Evolutionary conservation across 768 basidiomycete genomes (phyloP).

Genomic region (Scleroderma citrinum): DNA sequence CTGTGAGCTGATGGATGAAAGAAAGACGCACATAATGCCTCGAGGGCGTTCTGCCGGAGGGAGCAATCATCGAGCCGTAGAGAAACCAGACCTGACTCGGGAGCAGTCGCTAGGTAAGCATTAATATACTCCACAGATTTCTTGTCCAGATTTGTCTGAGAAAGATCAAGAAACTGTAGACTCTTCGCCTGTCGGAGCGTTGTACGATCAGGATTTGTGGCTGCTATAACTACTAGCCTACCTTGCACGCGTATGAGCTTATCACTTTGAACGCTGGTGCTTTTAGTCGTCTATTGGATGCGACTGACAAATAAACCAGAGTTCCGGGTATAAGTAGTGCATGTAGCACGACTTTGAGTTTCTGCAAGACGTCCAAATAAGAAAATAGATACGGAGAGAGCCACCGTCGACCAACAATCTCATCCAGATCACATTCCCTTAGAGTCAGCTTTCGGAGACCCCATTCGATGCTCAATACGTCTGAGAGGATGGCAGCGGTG

Average conservation of each 20-base stretch:
- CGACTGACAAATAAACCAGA: slow-evolving; percentile 77
- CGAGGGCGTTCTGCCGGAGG: slow-evolving; percentile 67
- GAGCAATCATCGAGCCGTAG: slow-evolving; percentile 86
- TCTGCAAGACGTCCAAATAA: slow-evolving; percentile 34
- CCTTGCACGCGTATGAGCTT: slow-evolving; percentile 76
- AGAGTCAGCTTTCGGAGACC: slow-evolving; percentile 81
- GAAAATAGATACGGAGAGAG: background rate
- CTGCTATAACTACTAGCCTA: slow-evolving; percentile 18
- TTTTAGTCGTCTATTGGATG: slow-evolving; percentile 82
- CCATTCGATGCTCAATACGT: slow-evolving; percentile 91
- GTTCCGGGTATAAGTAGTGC: slow-evolving; percentile 79
- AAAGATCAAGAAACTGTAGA: slow-evolving; percentile 85
- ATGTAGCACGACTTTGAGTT: slow-evolving; percentile 85
- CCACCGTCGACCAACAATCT: slow-evolving; percentile 45
- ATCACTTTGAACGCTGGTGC: slow-evolving; percentile 69
- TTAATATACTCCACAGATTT: slow-evolving; percentile 79
- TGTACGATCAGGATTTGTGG: background rate
- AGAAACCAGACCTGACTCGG: slow-evolving; percentile 52
- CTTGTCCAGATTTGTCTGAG: slow-evolving; percentile 81
- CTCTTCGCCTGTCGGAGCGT: slow-evolving; percentile 50
- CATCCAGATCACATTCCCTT: slow-evolving; percentile 83
- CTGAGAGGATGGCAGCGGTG: slow-evolving; percentile 76
- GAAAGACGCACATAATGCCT: slow-evolving; percentile 62
- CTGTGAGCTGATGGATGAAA: background rate
- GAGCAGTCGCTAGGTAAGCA: slow-evolving; percentile 46